A percentile compares a stretch with the other conserved stretches of the same genome.
phyloP scores from a whole-genome alignment of 768 basidiomycete species.

The Lactarius pseudohatsudake region DNA sequence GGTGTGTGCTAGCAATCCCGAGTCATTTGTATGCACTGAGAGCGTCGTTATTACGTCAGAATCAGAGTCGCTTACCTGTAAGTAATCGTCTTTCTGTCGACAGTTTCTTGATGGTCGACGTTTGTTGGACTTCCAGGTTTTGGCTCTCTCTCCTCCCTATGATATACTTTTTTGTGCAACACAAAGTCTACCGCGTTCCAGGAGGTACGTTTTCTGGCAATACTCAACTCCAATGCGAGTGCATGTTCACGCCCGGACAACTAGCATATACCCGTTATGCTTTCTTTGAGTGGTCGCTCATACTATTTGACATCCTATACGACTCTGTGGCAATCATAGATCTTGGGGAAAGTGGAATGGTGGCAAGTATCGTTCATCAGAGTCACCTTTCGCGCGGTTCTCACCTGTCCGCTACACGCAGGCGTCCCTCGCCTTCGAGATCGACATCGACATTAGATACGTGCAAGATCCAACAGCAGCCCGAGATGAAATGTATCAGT shows the following conservation, averaged over 20 bases:
- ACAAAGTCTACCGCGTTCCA: constrained; percentile 75
- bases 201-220: constrained; percentile 54
- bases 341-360: constrained; percentile 51
- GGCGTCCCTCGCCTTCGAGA: constrained; percentile 35
- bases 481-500: constrained; percentile 46
- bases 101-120: neutral
- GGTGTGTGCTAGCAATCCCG: constrained; percentile 41
- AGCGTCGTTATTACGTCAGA: constrained; percentile 37
- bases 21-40: neutral
- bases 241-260: constrained; percentile 7
- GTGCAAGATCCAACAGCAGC: constrained; percentile 26
- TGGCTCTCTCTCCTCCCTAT: constrained; percentile 69
- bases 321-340: constrained; percentile 68
- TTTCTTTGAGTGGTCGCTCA: constrained; percentile 86
- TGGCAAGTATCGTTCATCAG: constrained; percentile 40
- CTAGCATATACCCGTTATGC: constrained; percentile 83
- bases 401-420: constrained; percentile 16
- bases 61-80: constrained; percentile 53
- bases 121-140: constrained; percentile 50
- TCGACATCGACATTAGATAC: constrained; percentile 28
- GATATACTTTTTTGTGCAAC: constrained; percentile 82
- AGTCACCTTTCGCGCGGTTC: neutral
- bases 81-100: constrained; percentile 24
- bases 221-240: neutral
- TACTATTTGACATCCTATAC: constrained; percentile 68